These are phyloP conservation scores for Dendrobium huoshanense DNA, from an alignment of 106 monocot genomes.

Conservation along the genomic window DNA sequence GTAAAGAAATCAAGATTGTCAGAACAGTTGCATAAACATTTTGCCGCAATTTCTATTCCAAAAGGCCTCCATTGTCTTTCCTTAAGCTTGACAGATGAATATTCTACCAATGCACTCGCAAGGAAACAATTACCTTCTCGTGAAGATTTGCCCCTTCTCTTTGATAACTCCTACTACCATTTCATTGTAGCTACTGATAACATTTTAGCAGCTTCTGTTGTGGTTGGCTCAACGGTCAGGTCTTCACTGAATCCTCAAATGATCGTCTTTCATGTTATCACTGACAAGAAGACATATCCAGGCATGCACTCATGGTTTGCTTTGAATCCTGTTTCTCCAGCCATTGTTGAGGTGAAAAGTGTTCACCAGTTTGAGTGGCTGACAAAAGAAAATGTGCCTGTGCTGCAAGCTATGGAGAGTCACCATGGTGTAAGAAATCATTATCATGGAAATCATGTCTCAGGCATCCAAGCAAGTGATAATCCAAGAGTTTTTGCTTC, in stretches of 20 bases:
- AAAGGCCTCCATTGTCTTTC: slow-evolving; percentile 81
- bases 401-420: slow-evolving; percentile 77
- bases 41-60: slow-evolving; percentile 64
- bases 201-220: slow-evolving; percentile 88
- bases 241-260: slow-evolving; percentile 53
- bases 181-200: slow-evolving; percentile 77
- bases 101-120: slow-evolving; percentile 72
- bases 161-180: slow-evolving; percentile 65
- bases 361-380: slow-evolving; percentile 91
- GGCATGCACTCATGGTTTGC: slow-evolving; percentile 98
- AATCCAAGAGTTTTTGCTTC: slow-evolving; percentile 68
- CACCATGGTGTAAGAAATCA: slow-evolving; percentile 61
- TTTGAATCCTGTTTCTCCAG: slow-evolving; percentile 53
- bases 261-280: slow-evolving; percentile 83
- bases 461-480: slow-evolving; percentile 37
- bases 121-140: slow-evolving; percentile 61
- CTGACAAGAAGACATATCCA: slow-evolving; percentile 91
- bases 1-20: slow-evolving; percentile 58
- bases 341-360: slow-evolving; percentile 84
- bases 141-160: slow-evolving; percentile 45
- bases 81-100: slow-evolving; percentile 70
- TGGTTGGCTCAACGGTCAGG: slow-evolving; percentile 62
- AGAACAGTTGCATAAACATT: slow-evolving; percentile 77
- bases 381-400: slow-evolving; percentile 77
- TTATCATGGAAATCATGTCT: slow-evolving; percentile 62